These are phyloP conservation scores for Lipomyces japonicus DNA, from an alignment of 805 yeast genomes.

Conservation along the genomic window DNA sequence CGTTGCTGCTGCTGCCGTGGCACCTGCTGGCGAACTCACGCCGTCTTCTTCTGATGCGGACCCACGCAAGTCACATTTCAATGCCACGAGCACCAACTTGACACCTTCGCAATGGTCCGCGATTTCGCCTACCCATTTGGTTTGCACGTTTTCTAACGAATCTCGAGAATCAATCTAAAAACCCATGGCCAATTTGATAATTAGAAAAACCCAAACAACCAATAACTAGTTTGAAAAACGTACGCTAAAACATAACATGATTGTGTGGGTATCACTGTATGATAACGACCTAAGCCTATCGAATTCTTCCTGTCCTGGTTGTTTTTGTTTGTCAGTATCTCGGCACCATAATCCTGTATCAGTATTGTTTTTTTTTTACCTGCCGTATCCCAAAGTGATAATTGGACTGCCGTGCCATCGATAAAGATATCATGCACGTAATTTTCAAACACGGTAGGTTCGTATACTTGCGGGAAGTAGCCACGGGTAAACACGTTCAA, in stretches of 20 bases:
- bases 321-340: not conserved
- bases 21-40: conserved; percentile 46
- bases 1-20: conserved; percentile 1
- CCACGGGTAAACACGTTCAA: conserved; percentile 95
- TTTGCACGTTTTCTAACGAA: conserved; percentile 89
- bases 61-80: conserved; percentile 91
- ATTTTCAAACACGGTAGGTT: conserved; percentile 96
- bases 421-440: conserved; percentile 95
- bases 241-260: conserved; percentile 77
- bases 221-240: not conserved
- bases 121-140: conserved; percentile 96
- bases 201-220: not conserved
- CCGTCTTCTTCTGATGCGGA: no score
- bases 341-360: not conserved
- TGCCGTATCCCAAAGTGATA: conserved; percentile 97
- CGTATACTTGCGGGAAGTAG: conserved; percentile 96
- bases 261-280: conserved; percentile 93
- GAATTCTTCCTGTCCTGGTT: conserved; percentile 75
- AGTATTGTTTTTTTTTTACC: conserved; percentile 43
- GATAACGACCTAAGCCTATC: conserved; percentile 89
- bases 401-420: conserved; percentile 86
- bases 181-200: not conserved
- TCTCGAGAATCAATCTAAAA: conserved; percentile 86
- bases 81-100: conserved; percentile 84
- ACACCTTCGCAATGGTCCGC: conserved; percentile 97